A percentile compares a stretch with the other conserved stretches of the same genome.
These are phyloP conservation scores for Sporisorium scitamineum DNA, from an alignment of 1,284 basidiomycete genomes.

Conservation along the genomic window DNA sequence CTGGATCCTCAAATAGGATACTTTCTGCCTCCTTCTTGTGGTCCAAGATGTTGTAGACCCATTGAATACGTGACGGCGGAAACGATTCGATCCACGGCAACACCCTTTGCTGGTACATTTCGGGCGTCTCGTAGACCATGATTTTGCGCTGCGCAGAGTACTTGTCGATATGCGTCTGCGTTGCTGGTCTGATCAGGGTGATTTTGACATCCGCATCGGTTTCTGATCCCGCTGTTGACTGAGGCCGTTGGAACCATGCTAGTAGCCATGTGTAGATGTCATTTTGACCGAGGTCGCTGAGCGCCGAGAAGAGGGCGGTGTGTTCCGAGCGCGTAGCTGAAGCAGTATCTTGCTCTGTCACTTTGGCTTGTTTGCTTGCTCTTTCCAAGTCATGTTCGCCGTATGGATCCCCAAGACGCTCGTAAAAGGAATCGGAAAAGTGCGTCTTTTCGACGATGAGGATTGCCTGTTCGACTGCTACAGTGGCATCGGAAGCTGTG, in stretches of 20 bases:
- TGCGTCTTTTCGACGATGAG: constrained; percentile 65
- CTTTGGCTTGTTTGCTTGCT: background rate
- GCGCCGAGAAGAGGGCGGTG: constrained; percentile 17
- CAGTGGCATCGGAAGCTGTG: background rate
- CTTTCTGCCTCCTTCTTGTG: constrained; percentile 84
- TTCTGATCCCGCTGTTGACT: background rate
- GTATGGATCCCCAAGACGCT: background rate
- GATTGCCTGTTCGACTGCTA: constrained; percentile 43
- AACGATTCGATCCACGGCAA: constrained; percentile 63
- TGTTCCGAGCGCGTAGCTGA: background rate
- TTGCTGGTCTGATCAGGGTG: constrained; percentile 61
- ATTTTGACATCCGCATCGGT: constrained; percentile 61
- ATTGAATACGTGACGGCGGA: constrained; percentile 74
- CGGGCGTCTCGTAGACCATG: constrained; percentile 71
- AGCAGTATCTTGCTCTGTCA: constrained; percentile 1
- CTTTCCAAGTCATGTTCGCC: background rate
- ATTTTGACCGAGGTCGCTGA: constrained; percentile 60
- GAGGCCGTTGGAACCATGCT: constrained; percentile 37
- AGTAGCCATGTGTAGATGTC: constrained; percentile 68
- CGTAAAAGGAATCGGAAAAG: constrained; percentile 50
- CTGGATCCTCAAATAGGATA: constrained; percentile 77
- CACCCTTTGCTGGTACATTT: constrained; percentile 57
- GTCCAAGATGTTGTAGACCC: constrained; percentile 88
- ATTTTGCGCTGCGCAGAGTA: constrained; percentile 81
- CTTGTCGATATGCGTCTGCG: constrained; percentile 72